Evolutionary conservation across 768 basidiomycete species (phyloP).

Genomic region (Pleurotus djamor): DNA sequence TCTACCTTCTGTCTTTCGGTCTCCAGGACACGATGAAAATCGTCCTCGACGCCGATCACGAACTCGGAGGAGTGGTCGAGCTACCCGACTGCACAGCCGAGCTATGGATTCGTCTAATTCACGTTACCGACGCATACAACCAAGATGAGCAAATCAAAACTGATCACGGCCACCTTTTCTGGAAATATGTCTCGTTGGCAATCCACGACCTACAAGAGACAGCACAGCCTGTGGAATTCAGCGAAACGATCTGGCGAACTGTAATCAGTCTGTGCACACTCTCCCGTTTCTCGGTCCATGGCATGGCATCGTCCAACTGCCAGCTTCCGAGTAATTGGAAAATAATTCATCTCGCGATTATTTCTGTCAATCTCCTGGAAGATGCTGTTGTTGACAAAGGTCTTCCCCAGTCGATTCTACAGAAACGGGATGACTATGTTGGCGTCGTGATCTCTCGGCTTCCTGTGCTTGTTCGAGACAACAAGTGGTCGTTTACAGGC

Average conservation of each 20-base stretch:
- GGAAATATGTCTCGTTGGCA: constrained; percentile 37
- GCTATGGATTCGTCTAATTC: constrained; percentile 73
- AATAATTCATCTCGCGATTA: constrained; percentile 54
- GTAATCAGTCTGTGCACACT: constrained; percentile 70
- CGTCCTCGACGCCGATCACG: constrained; percentile 27
- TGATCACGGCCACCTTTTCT: constrained; percentile 34
- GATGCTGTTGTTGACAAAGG: constrained; percentile 39
- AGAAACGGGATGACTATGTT: constrained; percentile 70
- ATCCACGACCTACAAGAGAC: constrained; percentile 14
- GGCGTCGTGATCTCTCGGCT: constrained; percentile 69
- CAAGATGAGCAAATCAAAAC: constrained; percentile 7
- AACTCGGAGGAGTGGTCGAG: constrained; percentile 21
- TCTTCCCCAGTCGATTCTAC: constrained; percentile 32
- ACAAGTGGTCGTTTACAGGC: constrained; percentile 71
- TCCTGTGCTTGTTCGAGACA: constrained; percentile 67
- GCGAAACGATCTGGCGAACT: constrained; percentile 72
- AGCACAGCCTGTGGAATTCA: constrained; percentile 35
- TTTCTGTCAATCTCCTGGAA: constrained; percentile 53
- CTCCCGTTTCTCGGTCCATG: constrained; percentile 70
- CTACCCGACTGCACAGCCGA: constrained; percentile 38
- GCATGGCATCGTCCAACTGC: constrained; percentile 29
- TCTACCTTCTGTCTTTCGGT: constrained; percentile 51
- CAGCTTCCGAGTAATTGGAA: constrained; percentile 65
- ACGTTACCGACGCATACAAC: constrained; percentile 36
- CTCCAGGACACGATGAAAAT: constrained; percentile 41